Percentiles rank a stretch among this genome's conserved stretches.
These are phyloP conservation scores for Aphanomyces cochlioides DNA, from an alignment of 352 stramenopile species.

Conservation along the genomic window DNA sequence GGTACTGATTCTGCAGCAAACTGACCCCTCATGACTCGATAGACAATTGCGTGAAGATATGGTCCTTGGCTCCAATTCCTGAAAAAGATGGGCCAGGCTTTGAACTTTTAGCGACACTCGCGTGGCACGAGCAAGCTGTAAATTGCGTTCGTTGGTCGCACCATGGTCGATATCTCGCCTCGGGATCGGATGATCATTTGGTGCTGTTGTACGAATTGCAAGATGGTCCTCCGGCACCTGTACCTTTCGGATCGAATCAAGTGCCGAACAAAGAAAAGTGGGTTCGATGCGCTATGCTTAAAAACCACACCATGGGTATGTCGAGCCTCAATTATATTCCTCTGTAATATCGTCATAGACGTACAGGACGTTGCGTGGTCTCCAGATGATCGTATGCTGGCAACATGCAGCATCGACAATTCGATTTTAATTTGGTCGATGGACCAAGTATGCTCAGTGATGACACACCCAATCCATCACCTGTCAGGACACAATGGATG, in stretches of 20 bases:
- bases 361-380: slow-evolving; percentile 85
- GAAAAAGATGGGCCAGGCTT: slow-evolving; percentile 35
- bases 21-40: not conserved
- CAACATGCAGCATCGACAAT: slow-evolving; percentile 88
- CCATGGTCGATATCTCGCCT: slow-evolving; percentile 72
- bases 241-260: slow-evolving; percentile 76
- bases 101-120: slow-evolving; percentile 74
- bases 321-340: not conserved
- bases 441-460: slow-evolving; percentile 52
- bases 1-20: slow-evolving; percentile 32
- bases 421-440: slow-evolving; percentile 85
- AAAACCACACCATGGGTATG: slow-evolving; percentile 80
- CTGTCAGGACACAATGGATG: slow-evolving; percentile 76
- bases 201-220: slow-evolving; percentile 82
- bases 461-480: slow-evolving; percentile 75
- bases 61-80: slow-evolving; percentile 45
- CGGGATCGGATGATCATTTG: slow-evolving; percentile 77
- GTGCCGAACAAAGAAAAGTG: slow-evolving; percentile 83
- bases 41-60: slow-evolving; percentile 84
- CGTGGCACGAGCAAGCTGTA: slow-evolving; percentile 79
- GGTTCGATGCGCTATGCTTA: slow-evolving; percentile 70
- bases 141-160: slow-evolving; percentile 83
- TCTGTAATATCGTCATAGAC: slow-evolving; percentile 39
- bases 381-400: slow-evolving; percentile 79
- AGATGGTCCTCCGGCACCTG: slow-evolving; percentile 48